Evolutionary conservation across 176 grass and related monocot species (phyloP), one percentile per base, ranked within the genome.

Genomic region (Saccharum spontaneum): DNA sequence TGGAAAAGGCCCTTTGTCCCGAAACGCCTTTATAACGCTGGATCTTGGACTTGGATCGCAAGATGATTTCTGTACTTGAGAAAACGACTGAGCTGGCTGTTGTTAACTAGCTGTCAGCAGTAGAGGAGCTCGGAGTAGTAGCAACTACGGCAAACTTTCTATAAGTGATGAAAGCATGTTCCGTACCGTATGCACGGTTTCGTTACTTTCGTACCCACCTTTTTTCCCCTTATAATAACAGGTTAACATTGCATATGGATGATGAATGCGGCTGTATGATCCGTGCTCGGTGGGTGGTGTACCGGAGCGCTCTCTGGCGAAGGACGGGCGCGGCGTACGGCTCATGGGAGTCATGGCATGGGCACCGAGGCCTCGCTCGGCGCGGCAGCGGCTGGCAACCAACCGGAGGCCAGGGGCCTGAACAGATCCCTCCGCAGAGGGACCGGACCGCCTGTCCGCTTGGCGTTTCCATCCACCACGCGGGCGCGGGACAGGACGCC

Each of bases 1-100:
- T n/a, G n/a, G n/a, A n/a, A n/a, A n/a, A n/a, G n/a, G n/a, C n/a
- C n/a, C n/a, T 33, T 39, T 54, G 55, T 59, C 79, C 67, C 36
- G 37, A 45, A 73, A 70, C 12, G 79, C 24, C 39, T 69, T 79
- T n/a, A 79, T n/a, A 79, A 26, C 73, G 67, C 82, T 49, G 50
- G 69, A 85, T 81, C 52, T 77, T 34, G n/a, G n/a, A n/a, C 52
- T 77, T 34, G 63, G 78, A 81, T 62, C 77, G 23, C 28, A 15
- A n/a, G 54, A 38, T 65, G 69, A 41, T 71, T 40, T 43, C 31
- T n/a, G 57, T 1, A 41, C 31, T 66, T 83, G 22, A 23, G 30
- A 64, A 48, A 65, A 36, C 38, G 55, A 64, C 73, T 24, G 17
- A 13, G 0, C 41, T 30, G 11, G 60, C 24, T 24, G 22, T 9